Conservation (phyloP, 208 protist genomes). For the Leishmania arabica region DNA sequence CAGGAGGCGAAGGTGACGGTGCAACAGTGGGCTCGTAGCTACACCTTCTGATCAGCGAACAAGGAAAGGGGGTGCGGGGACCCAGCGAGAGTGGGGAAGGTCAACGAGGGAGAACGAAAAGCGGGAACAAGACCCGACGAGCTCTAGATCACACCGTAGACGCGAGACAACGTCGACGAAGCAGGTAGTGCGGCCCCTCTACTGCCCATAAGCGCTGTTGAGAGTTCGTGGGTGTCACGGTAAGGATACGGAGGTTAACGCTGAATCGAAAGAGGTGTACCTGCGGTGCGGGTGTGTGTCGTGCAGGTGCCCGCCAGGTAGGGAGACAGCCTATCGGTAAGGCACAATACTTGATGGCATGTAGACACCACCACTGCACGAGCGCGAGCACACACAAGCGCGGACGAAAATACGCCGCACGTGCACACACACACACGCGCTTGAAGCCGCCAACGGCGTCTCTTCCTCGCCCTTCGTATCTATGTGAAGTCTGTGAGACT, state of each 20-base stretch:
- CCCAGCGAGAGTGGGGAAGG: neutral
- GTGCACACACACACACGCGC: neutral
- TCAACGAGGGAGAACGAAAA: neutral
- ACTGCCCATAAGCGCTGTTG: neutral
- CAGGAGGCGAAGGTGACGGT: neutral
- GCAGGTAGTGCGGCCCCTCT: neutral
- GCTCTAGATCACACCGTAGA: neutral
- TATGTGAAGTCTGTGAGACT: neutral
- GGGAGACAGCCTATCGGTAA: neutral
- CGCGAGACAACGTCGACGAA: neutral
- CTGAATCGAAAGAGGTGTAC: neutral
- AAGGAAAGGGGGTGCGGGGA: neutral
- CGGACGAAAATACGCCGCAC: neutral
- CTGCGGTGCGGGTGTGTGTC: neutral
- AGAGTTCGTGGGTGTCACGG: neutral
- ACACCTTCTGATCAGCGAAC: slow-evolving; percentile 4
- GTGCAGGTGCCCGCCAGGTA: neutral
- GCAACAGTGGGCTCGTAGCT: neutral
- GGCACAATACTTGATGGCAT: neutral
- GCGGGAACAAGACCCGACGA: neutral
- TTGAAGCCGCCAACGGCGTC: neutral
- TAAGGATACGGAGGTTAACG: neutral
- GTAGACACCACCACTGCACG: neutral
- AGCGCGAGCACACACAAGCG: neutral
- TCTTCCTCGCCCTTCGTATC: neutral